Evolutionary conservation across 371 early-diverging fungal species (phyloP), one percentile per base, ranked within the genome.

Genomic region (Mortierella sp.): DNA sequence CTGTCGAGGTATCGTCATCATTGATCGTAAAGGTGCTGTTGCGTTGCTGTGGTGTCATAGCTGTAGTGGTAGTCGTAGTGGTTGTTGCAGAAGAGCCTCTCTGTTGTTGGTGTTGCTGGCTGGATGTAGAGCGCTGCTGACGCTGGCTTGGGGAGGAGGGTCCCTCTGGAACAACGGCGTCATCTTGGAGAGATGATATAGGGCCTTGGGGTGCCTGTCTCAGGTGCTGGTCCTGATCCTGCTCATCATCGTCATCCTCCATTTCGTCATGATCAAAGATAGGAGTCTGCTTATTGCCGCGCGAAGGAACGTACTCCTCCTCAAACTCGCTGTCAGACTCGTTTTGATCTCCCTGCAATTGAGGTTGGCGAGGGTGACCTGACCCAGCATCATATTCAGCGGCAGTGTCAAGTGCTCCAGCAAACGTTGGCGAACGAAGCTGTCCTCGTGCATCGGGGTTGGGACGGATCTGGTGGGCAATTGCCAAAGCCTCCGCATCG

Each of bases 261-360:
- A 78, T 73, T 21, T 81, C 85, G 34, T 85, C 82, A 0, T 74
- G 85, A 11, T 74, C 70, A 74, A 79, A 81, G 7, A 47, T 28
- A 13, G 24, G 42, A 42, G 71, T 72, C 21, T 63, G 54, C 19
- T 68, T 47, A 19, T 70, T 34, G 19, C 44, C 55, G 3, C 76
- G 80, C 26, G 81, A 72, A 70, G 55, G 42, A 13, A 70, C 52
- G 24, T 84, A 54, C 42, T 80, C 79, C n/a, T 79, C 81, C 19
- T 84, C 84, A 73, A 81, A 81, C 52, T 81, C 84, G 26, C 77
- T 81, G 21, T 81, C 84, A 55, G 80, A 78, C 28, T 72, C 77
- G 55, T 68, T 72, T 34, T 70, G 57, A 13, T 42, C 45, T 4
- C 76, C 74, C 34, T 79, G 79, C 38, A 76, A 72, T 50, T 85